Conservation (phyloP, 805 yeast genomes). For the Hanseniaspora lindneri region DNA sequence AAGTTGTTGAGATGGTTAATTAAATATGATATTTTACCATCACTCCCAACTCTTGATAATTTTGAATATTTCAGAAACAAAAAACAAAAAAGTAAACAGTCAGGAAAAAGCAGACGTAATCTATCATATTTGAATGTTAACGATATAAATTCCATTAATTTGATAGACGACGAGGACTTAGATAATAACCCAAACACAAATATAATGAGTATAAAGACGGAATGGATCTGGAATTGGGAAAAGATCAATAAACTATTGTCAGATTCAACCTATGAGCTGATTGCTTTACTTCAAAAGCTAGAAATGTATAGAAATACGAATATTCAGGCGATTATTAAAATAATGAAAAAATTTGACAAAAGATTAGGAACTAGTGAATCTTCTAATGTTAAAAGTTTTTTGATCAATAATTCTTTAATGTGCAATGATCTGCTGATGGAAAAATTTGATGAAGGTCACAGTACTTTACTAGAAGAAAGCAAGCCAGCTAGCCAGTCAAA, state of each 20-base stretch:
- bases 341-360: conserved; percentile 84
- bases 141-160: background rate
- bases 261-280: conserved; percentile 56
- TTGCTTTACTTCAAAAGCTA: conserved; percentile 41
- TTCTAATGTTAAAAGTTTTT: conserved; percentile 18
- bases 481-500: conserved; percentile 1
- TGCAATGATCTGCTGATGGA: conserved; percentile 8
- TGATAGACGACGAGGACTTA: conserved; percentile 1
- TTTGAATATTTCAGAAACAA: conserved; percentile 1
- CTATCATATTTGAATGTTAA: background rate
- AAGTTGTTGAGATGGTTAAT: conserved; percentile 18
- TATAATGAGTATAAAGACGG: conserved; percentile 28
- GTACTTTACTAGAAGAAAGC: conserved; percentile 2
- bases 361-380: conserved; percentile 24
- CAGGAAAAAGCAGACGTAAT: background rate
- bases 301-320: conserved; percentile 52
- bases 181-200: conserved; percentile 13
- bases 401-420: conserved; percentile 6
- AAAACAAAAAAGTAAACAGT: background rate
- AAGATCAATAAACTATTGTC: conserved; percentile 40
- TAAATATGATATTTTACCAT: conserved; percentile 24
- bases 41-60: conserved; percentile 22
- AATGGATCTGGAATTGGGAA: conserved; percentile 38
- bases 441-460: conserved; percentile 11
- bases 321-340: conserved; percentile 78